Conservation (phyloP, 1,284 basidiomycete genomes). For the Wallemia hederae region DNA sequence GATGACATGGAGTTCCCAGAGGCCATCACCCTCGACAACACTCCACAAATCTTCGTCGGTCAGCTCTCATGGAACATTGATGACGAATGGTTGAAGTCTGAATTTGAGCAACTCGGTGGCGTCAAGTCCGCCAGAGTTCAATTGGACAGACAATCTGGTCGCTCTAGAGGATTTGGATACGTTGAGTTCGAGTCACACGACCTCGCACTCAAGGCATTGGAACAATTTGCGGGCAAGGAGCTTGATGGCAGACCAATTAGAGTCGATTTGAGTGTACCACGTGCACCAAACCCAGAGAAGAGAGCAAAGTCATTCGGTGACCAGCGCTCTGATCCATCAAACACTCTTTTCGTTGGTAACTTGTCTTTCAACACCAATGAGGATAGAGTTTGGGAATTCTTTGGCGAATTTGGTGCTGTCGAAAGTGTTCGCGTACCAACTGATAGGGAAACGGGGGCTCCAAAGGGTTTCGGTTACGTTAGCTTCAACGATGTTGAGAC, state of each 20-base stretch:
- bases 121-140: conserved; percentile 65
- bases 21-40: conserved; percentile 26
- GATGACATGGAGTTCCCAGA: conserved; percentile 26
- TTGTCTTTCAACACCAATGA: conserved; percentile 53
- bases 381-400: conserved; percentile 69
- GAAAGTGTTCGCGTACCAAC: conserved; percentile 74
- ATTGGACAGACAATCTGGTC: conserved; percentile 62
- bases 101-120: conserved; percentile 69
- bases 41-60: conserved; percentile 59
- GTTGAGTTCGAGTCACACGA: conserved; percentile 48
- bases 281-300: conserved; percentile 28
- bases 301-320: conserved; percentile 53
- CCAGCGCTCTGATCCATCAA: conserved; percentile 30
- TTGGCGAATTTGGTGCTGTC: conserved; percentile 65
- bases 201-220: conserved; percentile 41
- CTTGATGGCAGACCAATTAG: conserved; percentile 69
- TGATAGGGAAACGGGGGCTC: conserved; percentile 62
- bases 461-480: conserved; percentile 93
- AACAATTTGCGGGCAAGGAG: conserved; percentile 43
- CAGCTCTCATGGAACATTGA: conserved; percentile 90
- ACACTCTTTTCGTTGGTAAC: conserved; percentile 70
- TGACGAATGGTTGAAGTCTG: conserved; percentile 75
- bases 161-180: conserved; percentile 77
- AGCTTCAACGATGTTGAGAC: conserved; percentile 57
- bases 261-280: conserved; percentile 45